A percentile compares a stretch with the other conserved stretches of the same genome.
phyloP scores from a whole-genome alignment of 805 yeast genomes.

The Hermanozyma aechmeae region DNA sequence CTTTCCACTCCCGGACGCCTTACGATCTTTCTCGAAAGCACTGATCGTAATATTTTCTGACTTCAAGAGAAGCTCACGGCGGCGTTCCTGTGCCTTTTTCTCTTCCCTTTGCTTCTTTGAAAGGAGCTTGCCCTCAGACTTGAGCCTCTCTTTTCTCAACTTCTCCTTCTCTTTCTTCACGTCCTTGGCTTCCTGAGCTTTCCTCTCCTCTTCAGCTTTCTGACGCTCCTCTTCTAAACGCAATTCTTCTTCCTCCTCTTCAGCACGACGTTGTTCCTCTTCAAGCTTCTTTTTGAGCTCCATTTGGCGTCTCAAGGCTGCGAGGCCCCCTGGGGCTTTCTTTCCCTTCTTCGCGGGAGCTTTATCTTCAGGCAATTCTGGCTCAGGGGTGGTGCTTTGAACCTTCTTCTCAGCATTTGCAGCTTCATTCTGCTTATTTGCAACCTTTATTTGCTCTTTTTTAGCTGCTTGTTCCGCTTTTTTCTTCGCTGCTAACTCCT shows the following conservation, averaged over 20 bases:
- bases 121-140: constrained; percentile 90
- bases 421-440: constrained; percentile 35
- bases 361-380: constrained; percentile 24
- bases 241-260: constrained; percentile 54
- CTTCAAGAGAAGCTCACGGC: constrained; percentile 76
- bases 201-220: constrained; percentile 55
- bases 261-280: constrained; percentile 66
- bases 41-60: constrained; percentile 67
- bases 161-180: constrained; percentile 82
- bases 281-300: constrained; percentile 83
- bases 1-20: no score
- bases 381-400: constrained; percentile 19
- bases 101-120: constrained; percentile 95
- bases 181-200: constrained; percentile 46
- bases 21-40: constrained; percentile 55
- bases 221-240: constrained; percentile 42
- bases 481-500: constrained; percentile 80
- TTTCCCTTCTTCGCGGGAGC: constrained; percentile 39
- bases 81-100: constrained; percentile 74
- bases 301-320: constrained; percentile 83
- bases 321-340: constrained; percentile 84
- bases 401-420: constrained; percentile 17
- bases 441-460: constrained; percentile 46
- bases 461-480: constrained; percentile 59
- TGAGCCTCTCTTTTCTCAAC: constrained; percentile 79